phyloP scores from a whole-genome alignment of 2,329 filamentous ascomycete species.

The Nemania serpens region DNA sequence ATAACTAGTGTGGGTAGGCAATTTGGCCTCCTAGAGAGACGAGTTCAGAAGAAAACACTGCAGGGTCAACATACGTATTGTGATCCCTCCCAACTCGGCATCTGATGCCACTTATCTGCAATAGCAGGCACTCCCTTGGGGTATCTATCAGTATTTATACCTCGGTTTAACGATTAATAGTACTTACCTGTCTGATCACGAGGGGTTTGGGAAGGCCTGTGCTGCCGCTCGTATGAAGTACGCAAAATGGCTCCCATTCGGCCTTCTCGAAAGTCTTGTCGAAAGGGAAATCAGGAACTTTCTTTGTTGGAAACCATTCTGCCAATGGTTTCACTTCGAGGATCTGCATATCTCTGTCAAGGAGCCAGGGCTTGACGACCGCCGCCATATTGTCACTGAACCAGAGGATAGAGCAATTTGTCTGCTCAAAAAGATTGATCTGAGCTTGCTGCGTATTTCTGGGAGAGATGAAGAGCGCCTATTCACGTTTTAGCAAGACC shows the following conservation, averaged over 20 bases:
- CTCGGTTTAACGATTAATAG: background rate
- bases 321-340: background rate
- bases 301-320: constrained; percentile 19
- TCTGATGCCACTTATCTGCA: background rate
- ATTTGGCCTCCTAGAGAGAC: too few relatives aligned
- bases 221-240: constrained; percentile 52
- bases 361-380: background rate
- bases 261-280: constrained; percentile 47
- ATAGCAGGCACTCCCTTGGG: background rate
- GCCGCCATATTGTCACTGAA: background rate
- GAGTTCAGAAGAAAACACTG: too few relatives aligned
- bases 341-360: background rate
- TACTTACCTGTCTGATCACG: background rate
- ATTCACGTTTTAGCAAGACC: background rate
- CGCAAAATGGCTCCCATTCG: constrained; percentile 45
- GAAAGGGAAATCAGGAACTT: constrained; percentile 44
- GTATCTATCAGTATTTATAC: background rate
- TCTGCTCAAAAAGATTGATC: background rate
- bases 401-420: background rate
- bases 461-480: background rate
- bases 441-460: background rate
- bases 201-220: constrained; percentile 51
- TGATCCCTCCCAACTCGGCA: background rate
- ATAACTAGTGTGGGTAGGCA: too few relatives aligned
- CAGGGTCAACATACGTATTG: too few relatives aligned